Percentiles rank a stretch among this genome's conserved stretches.
These are phyloP conservation scores for Citrus maxima DNA, from an alignment of 345 rosid genomes.

Conservation along the genomic window DNA sequence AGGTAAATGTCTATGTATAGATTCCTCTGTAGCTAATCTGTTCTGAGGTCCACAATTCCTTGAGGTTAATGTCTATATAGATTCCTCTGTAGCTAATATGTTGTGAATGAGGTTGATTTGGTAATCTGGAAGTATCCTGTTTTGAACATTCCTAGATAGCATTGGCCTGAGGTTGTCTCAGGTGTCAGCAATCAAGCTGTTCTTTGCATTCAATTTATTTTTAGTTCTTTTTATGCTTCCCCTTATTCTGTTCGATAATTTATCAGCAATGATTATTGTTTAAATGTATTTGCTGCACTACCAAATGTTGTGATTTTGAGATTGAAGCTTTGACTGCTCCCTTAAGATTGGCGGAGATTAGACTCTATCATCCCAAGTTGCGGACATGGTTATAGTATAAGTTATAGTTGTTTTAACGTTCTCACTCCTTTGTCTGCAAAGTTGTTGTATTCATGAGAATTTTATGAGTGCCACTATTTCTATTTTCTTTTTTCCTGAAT, in stretches of 20 bases:
- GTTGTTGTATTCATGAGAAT: neutral
- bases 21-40: neutral
- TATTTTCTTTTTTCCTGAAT: neutral
- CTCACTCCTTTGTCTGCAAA: neutral
- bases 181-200: neutral
- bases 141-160: neutral
- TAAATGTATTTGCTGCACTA: neutral
- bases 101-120: neutral
- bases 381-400: neutral
- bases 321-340: neutral
- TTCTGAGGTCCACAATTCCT: neutral
- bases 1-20: neutral
- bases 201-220: neutral
- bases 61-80: neutral
- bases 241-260: neutral
- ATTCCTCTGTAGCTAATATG: neutral
- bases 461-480: neutral
- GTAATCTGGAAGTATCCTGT: neutral
- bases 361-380: neutral
- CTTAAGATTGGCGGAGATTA: neutral
- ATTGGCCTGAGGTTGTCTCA: neutral
- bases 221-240: neutral
- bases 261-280: neutral
- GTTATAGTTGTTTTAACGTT: neutral
- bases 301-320: neutral